Base-by-base conservation (phyloP, 179 eudicot genomes). In the Silene vulgaris region DNA sequence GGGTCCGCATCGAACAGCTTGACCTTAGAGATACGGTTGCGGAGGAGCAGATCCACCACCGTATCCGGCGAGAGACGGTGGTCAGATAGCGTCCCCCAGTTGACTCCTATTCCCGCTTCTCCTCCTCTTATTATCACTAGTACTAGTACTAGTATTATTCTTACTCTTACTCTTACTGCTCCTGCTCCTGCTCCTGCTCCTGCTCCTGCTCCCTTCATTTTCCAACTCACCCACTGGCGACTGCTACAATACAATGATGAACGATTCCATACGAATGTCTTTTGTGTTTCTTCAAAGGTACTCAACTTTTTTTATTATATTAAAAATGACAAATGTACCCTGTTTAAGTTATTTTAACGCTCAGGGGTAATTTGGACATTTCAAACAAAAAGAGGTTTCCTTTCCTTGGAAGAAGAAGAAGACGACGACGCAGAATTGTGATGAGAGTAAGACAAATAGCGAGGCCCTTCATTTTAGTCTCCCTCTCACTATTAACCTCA, bases 1-100 rank as follows among this genome's bases (percentile, higher is more conserved):
- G 95, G 82, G 79, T 93, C 98, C 0, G 97, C 86, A 77, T 93
- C 96, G 64, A 93, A 93, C n/a, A 93, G 78, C 88, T 93, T 93
- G 64, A 93, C 96, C 65, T 93, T 93, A 0, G 69, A 35, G 65
- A 93, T 90, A 80, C 79, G 84, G 86, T 93, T 93, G 23, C 21
- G 77, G 26, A 69, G 80, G 54, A 93, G 68, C 12, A 93, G 90
- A 86, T 91, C 85, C 70, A 91, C 93, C 72, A 87, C 98, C 0
- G 83, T 86, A 0, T 80, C 37, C 2, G 98, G 85, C 0, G 95
- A 76, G 29, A 89, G 45, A 74, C 80, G 82, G 82, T 91, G 97
- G 30, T n/a, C 40, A 0, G 98, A 85, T 4, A 91, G 3, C 2
- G 90, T 86, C 0, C 98, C 98, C 98, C 98, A 93, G 89, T 91